Evolutionary conservation across 2,329 filamentous ascomycete genomes (phyloP).

Genomic region (Colletotrichum lupini): DNA sequence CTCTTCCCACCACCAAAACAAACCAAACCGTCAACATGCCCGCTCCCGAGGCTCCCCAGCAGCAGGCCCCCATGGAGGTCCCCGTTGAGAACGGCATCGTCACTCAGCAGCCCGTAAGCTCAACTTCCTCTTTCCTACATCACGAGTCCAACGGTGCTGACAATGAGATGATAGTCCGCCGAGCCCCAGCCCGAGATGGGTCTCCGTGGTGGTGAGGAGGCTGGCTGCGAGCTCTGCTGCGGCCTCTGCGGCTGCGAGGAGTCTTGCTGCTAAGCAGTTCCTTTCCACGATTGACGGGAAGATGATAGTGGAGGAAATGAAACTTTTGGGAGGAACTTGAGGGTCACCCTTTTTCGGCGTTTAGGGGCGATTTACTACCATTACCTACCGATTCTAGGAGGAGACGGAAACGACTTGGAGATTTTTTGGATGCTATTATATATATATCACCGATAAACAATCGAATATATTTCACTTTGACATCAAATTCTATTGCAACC

Average conservation of each 20-base stretch:
- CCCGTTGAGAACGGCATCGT: constrained; percentile 48
- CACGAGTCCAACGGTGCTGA: background rate
- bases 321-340: background rate
- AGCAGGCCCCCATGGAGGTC: constrained; percentile 57
- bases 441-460: background rate
- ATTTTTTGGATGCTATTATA: background rate
- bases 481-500: fast-evolving
- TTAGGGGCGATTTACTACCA: constrained; percentile 14
- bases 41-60: constrained; percentile 51
- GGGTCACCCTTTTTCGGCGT: constrained; percentile 8
- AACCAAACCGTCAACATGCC: constrained; percentile 48
- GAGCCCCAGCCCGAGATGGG: constrained; percentile 53
- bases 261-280: constrained; percentile 50
- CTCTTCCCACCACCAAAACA: background rate
- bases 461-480: background rate
- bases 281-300: background rate
- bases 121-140: too few species aligned
- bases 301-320: background rate
- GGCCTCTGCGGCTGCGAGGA: constrained; percentile 58
- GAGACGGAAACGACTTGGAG: background rate
- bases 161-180: background rate
- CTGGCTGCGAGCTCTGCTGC: constrained; percentile 58
- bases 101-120: constrained; percentile 54
- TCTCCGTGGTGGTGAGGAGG: constrained; percentile 57
- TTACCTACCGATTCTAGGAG: background rate